Evolutionary conservation across 768 basidiomycete genomes (phyloP).

Genomic region (Phaeotremella fagi): DNA sequence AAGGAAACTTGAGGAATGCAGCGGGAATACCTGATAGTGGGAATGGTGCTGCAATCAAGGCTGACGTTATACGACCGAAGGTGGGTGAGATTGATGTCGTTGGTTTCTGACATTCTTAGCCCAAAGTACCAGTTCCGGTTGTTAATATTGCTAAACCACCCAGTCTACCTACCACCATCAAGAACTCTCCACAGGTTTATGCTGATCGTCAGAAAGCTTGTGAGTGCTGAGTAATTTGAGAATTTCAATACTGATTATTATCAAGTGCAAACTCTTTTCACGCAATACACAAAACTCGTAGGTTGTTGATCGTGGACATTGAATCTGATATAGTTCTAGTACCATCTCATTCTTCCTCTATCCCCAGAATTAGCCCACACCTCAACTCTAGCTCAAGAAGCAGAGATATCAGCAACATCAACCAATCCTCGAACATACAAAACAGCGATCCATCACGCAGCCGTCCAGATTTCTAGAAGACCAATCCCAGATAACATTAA

Average conservation of each 20-base stretch:
- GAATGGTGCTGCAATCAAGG: not conserved
- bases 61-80: not conserved
- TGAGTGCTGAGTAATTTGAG: conserved; percentile 10
- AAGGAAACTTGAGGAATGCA: not conserved
- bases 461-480: conserved; percentile 34
- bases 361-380: conserved; percentile 33
- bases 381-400: conserved; percentile 36
- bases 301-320: too few relatives aligned
- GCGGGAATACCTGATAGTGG: not conserved
- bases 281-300: conserved; percentile 40
- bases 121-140: not conserved
- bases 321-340: conserved; percentile 17
- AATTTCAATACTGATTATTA: not conserved
- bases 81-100: not conserved
- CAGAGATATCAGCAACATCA: conserved; percentile 30
- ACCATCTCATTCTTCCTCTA: conserved; percentile 18
- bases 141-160: conserved; percentile 10
- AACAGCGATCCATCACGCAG: conserved; percentile 42
- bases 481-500: conserved; percentile 20
- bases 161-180: conserved; percentile 16
- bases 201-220: conserved; percentile 42
- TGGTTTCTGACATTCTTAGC: not conserved
- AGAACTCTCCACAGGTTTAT: conserved; percentile 37
- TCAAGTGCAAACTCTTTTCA: conserved; percentile 38
- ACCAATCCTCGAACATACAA: conserved; percentile 36